These are phyloP conservation scores for Thraustochytrium aureum DNA, from an alignment of 352 stramenopile species.

Conservation along the genomic window DNA sequence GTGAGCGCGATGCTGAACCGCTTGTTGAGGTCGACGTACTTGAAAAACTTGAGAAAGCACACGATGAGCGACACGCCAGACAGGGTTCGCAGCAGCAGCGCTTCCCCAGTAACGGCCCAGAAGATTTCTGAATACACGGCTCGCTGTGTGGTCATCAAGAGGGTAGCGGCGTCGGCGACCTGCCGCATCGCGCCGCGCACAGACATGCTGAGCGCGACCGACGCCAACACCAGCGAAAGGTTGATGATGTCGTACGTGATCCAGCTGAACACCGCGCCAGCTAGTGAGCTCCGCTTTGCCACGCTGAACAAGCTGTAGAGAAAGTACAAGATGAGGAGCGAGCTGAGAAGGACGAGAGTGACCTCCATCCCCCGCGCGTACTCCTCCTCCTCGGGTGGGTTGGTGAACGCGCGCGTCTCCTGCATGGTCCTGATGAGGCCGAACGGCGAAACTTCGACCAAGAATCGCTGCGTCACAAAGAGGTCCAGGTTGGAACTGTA, in stretches of 20 bases:
- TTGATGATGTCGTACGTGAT: conserved; percentile 41
- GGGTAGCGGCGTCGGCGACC: not conserved
- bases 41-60: conserved; percentile 53
- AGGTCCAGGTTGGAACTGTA: conserved; percentile 42
- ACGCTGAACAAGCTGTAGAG: not conserved
- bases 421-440: not conserved
- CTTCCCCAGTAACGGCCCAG: not conserved
- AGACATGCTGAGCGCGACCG: conserved; percentile 3
- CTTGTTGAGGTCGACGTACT: conserved; percentile 47
- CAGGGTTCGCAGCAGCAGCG: not conserved
- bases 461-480: conserved; percentile 18
- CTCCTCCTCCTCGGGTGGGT: not conserved
- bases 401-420: conserved; percentile 17
- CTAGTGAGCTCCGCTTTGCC: not conserved
- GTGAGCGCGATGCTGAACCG: conserved; percentile 47
- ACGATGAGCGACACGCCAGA: conserved; percentile 24
- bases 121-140: not conserved
- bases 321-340: conserved; percentile 1
- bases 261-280: not conserved
- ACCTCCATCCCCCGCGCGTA: not conserved
- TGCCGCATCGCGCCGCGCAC: not conserved
- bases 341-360: not conserved
- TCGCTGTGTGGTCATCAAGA: not conserved
- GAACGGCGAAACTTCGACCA: conserved; percentile 17
- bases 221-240: conserved; percentile 32